These are phyloP conservation scores for Solanum boliviense DNA, from an alignment of 257 asterid genomes.

Conservation along the genomic window DNA sequence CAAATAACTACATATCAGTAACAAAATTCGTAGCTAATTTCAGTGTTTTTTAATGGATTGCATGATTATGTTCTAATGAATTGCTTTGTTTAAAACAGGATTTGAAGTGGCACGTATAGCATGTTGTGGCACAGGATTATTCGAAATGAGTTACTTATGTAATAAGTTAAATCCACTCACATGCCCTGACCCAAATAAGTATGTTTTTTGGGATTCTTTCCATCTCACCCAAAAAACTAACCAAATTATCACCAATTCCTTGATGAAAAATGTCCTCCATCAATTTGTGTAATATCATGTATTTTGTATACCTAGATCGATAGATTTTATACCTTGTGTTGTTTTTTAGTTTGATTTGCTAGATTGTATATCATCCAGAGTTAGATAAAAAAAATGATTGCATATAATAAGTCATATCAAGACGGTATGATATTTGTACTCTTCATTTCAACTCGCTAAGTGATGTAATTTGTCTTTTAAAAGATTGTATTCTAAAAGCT, in stretches of 20 bases:
- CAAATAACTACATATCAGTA: fast-evolving
- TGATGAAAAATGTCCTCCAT: constrained; percentile 33
- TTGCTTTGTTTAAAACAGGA: constrained; percentile 22
- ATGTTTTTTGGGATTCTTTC: constrained; percentile 90
- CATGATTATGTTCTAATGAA: neutral
- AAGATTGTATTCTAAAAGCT: neutral
- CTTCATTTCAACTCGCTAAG: neutral
- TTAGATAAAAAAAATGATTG: neutral
- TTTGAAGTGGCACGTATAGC: constrained; percentile 62
- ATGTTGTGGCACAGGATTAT: constrained; percentile 81
- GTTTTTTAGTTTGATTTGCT: neutral
- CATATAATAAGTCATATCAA: neutral
- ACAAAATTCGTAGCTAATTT: neutral
- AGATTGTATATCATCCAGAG: neutral
- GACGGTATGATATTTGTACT: neutral
- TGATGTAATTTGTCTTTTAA: neutral
- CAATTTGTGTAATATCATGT: constrained; percentile 16
- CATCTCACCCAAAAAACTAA: constrained; percentile 76
- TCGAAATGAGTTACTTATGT: constrained; percentile 82
- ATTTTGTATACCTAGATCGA: neutral
- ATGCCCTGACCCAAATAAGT: constrained; percentile 70
- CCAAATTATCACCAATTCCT: constrained; percentile 31
- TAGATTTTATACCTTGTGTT: neutral
- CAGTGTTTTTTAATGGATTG: neutral
- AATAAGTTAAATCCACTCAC: constrained; percentile 62